These are phyloP conservation scores for Leishmania arabica DNA, from an alignment of 208 protist species.

Conservation along the genomic window DNA sequence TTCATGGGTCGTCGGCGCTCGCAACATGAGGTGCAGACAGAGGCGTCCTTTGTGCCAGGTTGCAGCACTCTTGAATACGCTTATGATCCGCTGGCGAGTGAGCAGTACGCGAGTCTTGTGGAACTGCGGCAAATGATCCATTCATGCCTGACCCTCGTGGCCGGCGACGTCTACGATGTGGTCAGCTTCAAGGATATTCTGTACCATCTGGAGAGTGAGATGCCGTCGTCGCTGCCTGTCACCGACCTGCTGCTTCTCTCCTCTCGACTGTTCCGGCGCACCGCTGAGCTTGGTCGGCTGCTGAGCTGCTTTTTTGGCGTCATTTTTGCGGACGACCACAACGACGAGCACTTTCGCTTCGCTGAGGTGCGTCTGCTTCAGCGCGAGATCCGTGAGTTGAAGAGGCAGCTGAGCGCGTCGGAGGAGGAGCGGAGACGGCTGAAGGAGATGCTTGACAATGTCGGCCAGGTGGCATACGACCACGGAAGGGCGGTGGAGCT, in stretches of 20 bases:
- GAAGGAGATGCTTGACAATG: conserved; percentile 79
- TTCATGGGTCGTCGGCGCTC: conserved; percentile 32
- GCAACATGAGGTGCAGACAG: conserved; percentile 74
- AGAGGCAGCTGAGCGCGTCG: conserved; percentile 52
- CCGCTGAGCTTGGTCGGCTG: conserved; percentile 73
- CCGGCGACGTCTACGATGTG: conserved; percentile 84
- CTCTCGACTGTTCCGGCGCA: conserved; percentile 87
- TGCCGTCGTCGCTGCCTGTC: conserved; percentile 73
- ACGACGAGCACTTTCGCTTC: conserved; percentile 91
- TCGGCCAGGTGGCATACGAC: conserved; percentile 75
- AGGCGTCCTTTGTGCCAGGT: conserved; percentile 72
- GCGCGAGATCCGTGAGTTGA: conserved; percentile 64
- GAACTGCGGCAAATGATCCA: conserved; percentile 77
- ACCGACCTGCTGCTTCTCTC: conserved; percentile 88
- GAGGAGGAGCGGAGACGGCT: conserved; percentile 66
- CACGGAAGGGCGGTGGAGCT: conserved; percentile 83
- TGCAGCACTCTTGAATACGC: conserved; percentile 46
- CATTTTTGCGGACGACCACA: conserved; percentile 83
- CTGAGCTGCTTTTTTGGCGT: conserved; percentile 90
- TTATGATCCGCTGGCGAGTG: conserved; percentile 65
- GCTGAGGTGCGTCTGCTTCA: conserved; percentile 84
- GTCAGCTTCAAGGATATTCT: conserved; percentile 90
- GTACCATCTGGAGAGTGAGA: conserved; percentile 73
- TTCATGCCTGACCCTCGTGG: conserved; percentile 67
- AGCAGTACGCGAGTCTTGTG: conserved; percentile 75